These are phyloP conservation scores for Nakaseomyces nivariensis DNA, from an alignment of 1,139 yeast species.

Conservation along the genomic window DNA sequence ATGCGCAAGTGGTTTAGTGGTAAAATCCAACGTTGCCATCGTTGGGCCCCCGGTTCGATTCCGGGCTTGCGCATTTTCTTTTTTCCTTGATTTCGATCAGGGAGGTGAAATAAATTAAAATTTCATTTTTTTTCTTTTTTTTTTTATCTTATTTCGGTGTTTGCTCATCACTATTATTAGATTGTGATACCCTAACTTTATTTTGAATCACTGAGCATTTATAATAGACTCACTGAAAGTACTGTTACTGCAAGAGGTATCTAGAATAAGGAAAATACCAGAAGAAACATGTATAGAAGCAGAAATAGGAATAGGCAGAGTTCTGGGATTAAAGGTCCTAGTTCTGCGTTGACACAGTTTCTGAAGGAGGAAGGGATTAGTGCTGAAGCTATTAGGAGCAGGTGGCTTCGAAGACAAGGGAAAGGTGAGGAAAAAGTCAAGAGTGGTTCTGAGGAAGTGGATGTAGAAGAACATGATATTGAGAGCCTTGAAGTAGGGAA, in stretches of 20 bases:
- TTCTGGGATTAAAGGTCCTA: constrained; percentile 59
- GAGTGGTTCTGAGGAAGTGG: constrained; percentile 4
- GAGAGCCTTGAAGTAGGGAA: background rate
- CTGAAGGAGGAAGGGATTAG: constrained; percentile 76
- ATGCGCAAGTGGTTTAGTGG: constrained; percentile 6
- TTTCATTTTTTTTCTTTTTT: background rate
- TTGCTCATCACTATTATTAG: background rate
- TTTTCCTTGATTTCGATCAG: too few relatives aligned
- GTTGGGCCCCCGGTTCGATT: constrained; percentile 7
- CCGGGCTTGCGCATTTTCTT: constrained; percentile 5
- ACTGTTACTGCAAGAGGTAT: too few relatives aligned
- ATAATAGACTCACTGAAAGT: too few relatives aligned
- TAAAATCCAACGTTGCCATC: constrained; percentile 7
- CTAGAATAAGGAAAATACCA: too few relatives aligned
- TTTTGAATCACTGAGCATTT: too few relatives aligned
- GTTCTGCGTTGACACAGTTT: constrained; percentile 70
- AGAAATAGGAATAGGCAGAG: constrained; percentile 6
- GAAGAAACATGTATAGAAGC: background rate
- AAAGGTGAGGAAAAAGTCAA: constrained; percentile 6
- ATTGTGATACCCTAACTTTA: too few relatives aligned
- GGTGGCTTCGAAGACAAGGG: constrained; percentile 38
- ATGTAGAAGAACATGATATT: background rate
- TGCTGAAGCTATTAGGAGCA: constrained; percentile 63
- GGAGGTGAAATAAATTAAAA: too few relatives aligned
- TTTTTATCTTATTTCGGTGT: background rate